A percentile compares a stretch with the other conserved stretches of the same genome.
Conservation (phyloP, 2,329 filamentous ascomycete genomes). For the Neurospora crassa region DNA sequence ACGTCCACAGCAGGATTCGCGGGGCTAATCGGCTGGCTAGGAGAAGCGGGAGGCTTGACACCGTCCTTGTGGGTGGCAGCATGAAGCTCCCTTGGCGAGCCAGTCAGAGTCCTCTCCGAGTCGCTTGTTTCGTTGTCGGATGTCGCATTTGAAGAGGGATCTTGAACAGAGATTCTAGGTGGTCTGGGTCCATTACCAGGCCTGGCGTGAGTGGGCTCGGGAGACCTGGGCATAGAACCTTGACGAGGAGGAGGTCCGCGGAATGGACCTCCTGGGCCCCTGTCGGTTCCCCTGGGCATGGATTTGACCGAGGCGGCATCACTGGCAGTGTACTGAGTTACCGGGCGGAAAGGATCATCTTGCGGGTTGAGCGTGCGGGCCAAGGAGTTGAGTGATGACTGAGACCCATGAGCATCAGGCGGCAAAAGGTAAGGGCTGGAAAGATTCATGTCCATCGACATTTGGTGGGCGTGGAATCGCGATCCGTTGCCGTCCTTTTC, state of each 20-base stretch:
- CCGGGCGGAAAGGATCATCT: conserved; percentile 75
- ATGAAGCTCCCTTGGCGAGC: conserved; percentile 9
- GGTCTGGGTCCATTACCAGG: not conserved
- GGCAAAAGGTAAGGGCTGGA: conserved; percentile 91
- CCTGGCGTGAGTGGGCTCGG: not conserved
- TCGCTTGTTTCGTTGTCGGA: not conserved
- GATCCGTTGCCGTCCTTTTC: conserved; percentile 38
- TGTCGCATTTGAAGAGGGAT: not conserved
- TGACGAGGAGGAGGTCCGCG: not conserved
- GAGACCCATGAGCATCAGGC: conserved; percentile 65
- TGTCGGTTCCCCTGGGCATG: conserved; percentile 30
- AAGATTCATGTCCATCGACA: conserved; percentile 66
- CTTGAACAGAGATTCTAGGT: not conserved
- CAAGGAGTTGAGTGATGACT: conserved; percentile 79
- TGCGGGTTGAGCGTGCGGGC: conserved; percentile 63
- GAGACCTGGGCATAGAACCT: not conserved
- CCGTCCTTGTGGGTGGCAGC: conserved; percentile 12
- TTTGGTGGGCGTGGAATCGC: conserved; percentile 38
- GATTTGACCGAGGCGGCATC: conserved; percentile 49
- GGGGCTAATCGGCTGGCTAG: conserved; percentile 11
- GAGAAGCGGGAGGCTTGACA: conserved; percentile 10
- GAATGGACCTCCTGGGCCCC: conserved; percentile 17
- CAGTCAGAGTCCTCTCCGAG: not conserved
- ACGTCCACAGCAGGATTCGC: conserved; percentile 13
- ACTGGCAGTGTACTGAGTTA: conserved; percentile 40